phyloP scores from a whole-genome alignment of 1,139 yeast species.

The Groenewaldozyma auringiensis region DNA sequence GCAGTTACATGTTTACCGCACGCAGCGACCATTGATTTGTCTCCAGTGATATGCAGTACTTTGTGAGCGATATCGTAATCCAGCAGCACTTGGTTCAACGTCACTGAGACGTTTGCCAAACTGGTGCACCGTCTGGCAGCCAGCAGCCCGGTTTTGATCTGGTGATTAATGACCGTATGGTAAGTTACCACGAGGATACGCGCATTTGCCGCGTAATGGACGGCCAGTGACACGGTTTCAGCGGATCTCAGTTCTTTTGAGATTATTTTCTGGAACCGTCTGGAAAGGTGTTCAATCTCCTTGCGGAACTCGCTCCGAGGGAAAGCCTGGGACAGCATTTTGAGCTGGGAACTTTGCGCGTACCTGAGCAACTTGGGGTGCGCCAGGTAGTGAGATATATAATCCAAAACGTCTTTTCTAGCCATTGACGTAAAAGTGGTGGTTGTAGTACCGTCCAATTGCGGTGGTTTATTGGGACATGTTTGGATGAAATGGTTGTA shows the following conservation, averaged over 20 bases:
- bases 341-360: background rate
- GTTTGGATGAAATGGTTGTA: background rate
- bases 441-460: no score
- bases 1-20: background rate
- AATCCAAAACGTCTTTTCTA: background rate
- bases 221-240: background rate
- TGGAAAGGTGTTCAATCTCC: background rate
- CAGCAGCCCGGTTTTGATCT: background rate
- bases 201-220: background rate
- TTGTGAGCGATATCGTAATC: background rate
- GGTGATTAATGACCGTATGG: background rate
- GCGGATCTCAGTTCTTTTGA: background rate
- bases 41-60: background rate
- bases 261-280: background rate
- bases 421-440: no score
- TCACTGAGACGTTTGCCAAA: background rate
- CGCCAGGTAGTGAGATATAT: background rate
- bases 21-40: background rate
- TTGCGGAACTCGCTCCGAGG: background rate
- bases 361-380: background rate
- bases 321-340: background rate
- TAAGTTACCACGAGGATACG: background rate
- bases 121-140: background rate
- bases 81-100: background rate
- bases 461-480: no score